phyloP scores from a whole-genome alignment of 768 basidiomycete genomes.

The Holtermannia corniformis region DNA sequence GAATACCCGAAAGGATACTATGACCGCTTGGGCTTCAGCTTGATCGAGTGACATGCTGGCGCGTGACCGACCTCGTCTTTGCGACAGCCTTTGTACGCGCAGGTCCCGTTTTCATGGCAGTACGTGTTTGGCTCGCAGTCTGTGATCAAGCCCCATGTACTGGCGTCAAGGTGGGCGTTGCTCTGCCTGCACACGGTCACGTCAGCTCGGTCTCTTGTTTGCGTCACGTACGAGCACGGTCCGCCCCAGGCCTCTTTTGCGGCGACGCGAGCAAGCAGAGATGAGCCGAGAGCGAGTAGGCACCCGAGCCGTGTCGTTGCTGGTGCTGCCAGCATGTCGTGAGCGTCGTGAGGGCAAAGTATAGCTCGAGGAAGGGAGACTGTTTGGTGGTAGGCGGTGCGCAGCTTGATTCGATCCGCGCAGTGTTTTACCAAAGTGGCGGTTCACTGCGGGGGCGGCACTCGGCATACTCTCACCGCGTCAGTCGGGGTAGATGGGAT shows the following conservation, averaged over 20 bases:
- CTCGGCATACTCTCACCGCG: too few relatives aligned
- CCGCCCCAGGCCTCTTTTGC: not conserved
- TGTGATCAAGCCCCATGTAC: constrained; percentile 69
- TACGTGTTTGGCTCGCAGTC: constrained; percentile 66
- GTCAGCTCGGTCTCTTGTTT: not conserved
- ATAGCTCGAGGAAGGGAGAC: too few relatives aligned
- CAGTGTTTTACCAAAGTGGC: too few relatives aligned
- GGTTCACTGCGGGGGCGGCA: too few relatives aligned
- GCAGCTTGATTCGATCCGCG: too few relatives aligned
- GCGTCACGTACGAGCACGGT: not conserved
- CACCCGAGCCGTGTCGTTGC: too few relatives aligned
- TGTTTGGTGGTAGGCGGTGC: too few relatives aligned
- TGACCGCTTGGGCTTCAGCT: too few relatives aligned
- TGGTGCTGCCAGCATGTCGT: too few relatives aligned
- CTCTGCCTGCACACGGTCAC: constrained; percentile 45
- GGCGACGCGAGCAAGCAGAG: not conserved
- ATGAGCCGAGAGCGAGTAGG: too few relatives aligned
- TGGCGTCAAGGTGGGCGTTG: constrained; percentile 60
- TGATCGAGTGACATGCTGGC: constrained; percentile 10
- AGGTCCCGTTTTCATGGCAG: constrained; percentile 53
- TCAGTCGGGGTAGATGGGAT: too few relatives aligned
- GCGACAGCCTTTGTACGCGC: constrained; percentile 60
- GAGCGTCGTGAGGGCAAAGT: too few relatives aligned
- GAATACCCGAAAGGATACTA: constrained; percentile 40
- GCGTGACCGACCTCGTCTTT: constrained; percentile 44